Base-by-base conservation (phyloP, 1,139 yeast genomes). In the Candida tropicalis region DNA sequence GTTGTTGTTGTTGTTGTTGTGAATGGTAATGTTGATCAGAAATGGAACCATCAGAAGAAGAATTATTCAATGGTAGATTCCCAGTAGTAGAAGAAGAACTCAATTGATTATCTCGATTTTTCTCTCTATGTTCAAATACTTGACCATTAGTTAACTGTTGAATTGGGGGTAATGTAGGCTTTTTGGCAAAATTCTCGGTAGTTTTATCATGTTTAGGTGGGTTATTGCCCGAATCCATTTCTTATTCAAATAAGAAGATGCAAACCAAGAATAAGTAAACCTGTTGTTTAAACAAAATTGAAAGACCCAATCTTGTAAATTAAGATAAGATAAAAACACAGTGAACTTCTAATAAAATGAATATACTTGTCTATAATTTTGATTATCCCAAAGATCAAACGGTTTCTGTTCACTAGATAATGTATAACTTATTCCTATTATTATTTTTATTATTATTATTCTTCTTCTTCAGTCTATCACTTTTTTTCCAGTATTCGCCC, bases 161-260 rank as follows among this genome's bases (percentile, higher is more conserved):
- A 26, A 42, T 42, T 16, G 45, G 33, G 3, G 45, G 45, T 37
- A 42, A 33, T 6, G 35, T 42, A 11, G 43, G 44, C 9, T 31
- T 31, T 20, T 20, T 9, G 3, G 23, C 8, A 2, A 9, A 12
- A 31, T 31, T 18, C 25, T 31, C 35, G 35, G 35, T 31, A 31
- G 35, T 4, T 8, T 31, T 12, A 18, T 31, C 24, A 18, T 17
- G 35, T 5, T 31, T 12, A 5, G 4, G 31, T 17, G 17, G 23
- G 6, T 18, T 31, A 15, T 18, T 31, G 4, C 18, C 35, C 7
- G 35, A 31, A 18, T 31, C 24, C 35, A 31, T 31, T 31, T 31
- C 35, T 18, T 15, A 27, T 12, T n/a, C 16, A n/a, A 27, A 27
- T 7, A 8, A 27, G 7, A 27, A 27, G 23, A 20, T 20, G 6